Evolutionary conservation across 352 stramenopile genomes (phyloP), one percentile per base, ranked within the genome.

Genomic region (Phytopythium kandeliae): DNA sequence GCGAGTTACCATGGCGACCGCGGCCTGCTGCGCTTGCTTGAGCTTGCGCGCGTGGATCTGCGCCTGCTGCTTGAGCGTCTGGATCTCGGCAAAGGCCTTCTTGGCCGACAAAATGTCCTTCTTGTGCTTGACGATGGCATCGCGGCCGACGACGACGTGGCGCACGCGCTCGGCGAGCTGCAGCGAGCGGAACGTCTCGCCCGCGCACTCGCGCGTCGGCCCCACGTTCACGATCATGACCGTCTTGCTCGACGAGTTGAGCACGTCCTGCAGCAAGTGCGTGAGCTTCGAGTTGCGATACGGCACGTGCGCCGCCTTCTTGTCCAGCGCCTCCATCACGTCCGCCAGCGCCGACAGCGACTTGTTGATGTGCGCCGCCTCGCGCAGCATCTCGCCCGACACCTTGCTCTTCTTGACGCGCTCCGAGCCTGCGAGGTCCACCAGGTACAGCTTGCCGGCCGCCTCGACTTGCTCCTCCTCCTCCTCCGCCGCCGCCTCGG

Each of bases 261-360:
- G 85, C 54, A 90, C 91, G 78, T 98, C 94, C 67, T 98, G 86
- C 8, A 99, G 66, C 34, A 99, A 63, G 56, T 96, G 95, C n/a
- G 97, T 99, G 9, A 99, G 82, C 74, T 99, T 99, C 6, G 88
- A 98, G 68, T 99, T 98, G 63, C 96, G 78, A 58, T 98, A 99
- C 36, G 96, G 96, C 31, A 99, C 86, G 63, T 98, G 94, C 25
- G 69, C 58, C 37, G 85, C 69, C 68, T 97, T 97, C 55, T 89
- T 89, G 58, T 95, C 86, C 26, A 98, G 62, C 2, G 89, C 89
- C 46, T 95, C 83, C 79, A 97, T 96, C 17, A 96, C 86, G 69
- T 98, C 94, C 7, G 86, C 92, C 0, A 99, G 78, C 9, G 86
- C 90, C 30, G 79, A 94, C 0, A 99, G 73, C 41, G 84, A 94